These are phyloP conservation scores for Ichthyophthirius multifiliis DNA, from an alignment of 169 alveolate genomes.

Conservation along the genomic window DNA sequence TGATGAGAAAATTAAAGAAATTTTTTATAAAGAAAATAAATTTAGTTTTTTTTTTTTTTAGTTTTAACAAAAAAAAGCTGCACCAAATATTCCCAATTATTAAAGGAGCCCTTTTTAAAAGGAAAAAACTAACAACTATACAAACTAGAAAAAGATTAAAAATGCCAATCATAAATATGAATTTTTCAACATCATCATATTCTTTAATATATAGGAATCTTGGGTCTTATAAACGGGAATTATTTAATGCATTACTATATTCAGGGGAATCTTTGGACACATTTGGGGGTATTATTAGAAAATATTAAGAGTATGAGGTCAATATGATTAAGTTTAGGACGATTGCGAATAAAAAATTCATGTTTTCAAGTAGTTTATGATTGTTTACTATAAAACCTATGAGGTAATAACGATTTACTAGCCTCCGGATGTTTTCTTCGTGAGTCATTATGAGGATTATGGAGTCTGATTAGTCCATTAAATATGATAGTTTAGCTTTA, in stretches of 20 bases:
- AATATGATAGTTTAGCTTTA: slow-evolving; percentile 24
- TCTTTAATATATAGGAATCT: not conserved
- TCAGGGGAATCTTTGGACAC: not conserved
- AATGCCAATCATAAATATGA: slow-evolving; percentile 18
- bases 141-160: slow-evolving; percentile 8
- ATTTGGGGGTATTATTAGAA: not conserved
- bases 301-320: not conserved
- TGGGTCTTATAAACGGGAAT: slow-evolving; percentile 19
- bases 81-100: slow-evolving; percentile 13
- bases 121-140: slow-evolving; percentile 15
- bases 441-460: slow-evolving; percentile 7
- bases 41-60: too few relatives aligned
- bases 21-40: too few relatives aligned
- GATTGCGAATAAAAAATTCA: slow-evolving; percentile 10
- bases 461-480: slow-evolving; percentile 15
- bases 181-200: not conserved
- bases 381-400: slow-evolving; percentile 22
- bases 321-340: slow-evolving; percentile 7
- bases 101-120: slow-evolving; percentile 30
- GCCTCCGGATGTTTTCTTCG: slow-evolving; percentile 23
- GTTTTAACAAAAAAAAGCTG: slow-evolving; percentile 11
- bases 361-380: slow-evolving; percentile 12
- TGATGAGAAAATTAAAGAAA: too few relatives aligned
- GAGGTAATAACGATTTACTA: not conserved
- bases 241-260: not conserved